Base-by-base conservation (phyloP, 1,139 yeast species). In the Ashbya aceris region DNA sequence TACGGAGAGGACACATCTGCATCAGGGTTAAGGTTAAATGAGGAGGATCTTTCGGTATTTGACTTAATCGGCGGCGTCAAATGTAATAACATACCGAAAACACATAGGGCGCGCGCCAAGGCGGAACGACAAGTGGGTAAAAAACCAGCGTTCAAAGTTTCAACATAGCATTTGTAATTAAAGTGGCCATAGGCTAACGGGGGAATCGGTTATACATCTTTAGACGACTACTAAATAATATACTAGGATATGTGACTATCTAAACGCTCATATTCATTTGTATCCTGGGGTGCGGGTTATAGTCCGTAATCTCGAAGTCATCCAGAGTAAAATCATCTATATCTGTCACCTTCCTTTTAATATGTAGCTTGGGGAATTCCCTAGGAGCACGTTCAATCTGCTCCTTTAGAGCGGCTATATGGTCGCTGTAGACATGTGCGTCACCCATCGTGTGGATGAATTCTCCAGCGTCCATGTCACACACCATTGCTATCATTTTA, bases 401-500 rank as follows among this genome's bases (percentile, higher is more conserved):
- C 52, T 77, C 81, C 51, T 80, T 74, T 51, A 91, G 71, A 1
- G 97, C 96, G 44, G 87, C 96, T 17, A 89, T 76, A 60, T 91
- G 99, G 61, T 91, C 95, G 49, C 77, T 74, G 60, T 91, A 91
- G 10, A 91, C 93, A 59, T 91, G 99, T 1, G 96, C 85, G 64
- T 91, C 99, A 14, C 99, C 99, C 79, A 91, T 68, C 11, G 95
- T 87, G 60, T 91, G 98, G 46, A 89, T 76, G 52, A 91, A 84
- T 53, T 89, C 97, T 28, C 97, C 97, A 51, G 95, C 83, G 54
- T 87, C 94, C 83, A 89, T 80, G 50, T 77, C 95, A 38, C 87
- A 89, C 8, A 91, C 83, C 52, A 85, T 89, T 1, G 99, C 98
- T 53, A 91, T 83, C 97, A 91, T 91, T 55, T 76, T 82, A 2